A percentile compares a stretch with the other conserved stretches of the same genome.
Evolutionary conservation across 805 yeast genomes (phyloP).

Genomic region (Spathaspora passalidarum): DNA sequence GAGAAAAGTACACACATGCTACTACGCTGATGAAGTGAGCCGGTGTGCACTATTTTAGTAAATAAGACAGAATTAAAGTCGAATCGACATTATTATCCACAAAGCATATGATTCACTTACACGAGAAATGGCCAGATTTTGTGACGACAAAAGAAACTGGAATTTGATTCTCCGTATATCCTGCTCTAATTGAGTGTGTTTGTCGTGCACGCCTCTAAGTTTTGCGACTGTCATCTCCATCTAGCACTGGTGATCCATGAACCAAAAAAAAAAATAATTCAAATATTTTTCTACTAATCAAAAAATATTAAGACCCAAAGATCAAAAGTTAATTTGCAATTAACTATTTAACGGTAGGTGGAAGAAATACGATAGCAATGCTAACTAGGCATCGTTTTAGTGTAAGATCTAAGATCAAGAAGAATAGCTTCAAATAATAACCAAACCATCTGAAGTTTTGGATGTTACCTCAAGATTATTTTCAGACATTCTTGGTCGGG

Average conservation of each 20-base stretch:
- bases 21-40: too few relatives aligned
- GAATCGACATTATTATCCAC: too few relatives aligned
- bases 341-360: background rate
- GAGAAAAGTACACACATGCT: background rate
- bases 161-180: background rate
- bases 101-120: too few relatives aligned
- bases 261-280: background rate
- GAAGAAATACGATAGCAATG: background rate
- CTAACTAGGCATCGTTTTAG: too few relatives aligned
- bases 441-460: too few relatives aligned
- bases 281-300: background rate
- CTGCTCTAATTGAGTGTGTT: too few relatives aligned
- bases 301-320: background rate
- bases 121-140: background rate
- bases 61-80: too few relatives aligned
- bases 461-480: too few relatives aligned
- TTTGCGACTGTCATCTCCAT: background rate
- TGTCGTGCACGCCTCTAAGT: background rate
- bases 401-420: too few relatives aligned
- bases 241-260: background rate
- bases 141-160: background rate
- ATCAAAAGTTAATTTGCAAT: background rate
- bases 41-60: too few relatives aligned
- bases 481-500: too few relatives aligned
- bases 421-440: too few relatives aligned